phyloP scores from a whole-genome alignment of 2,329 filamentous ascomycete genomes.

The Chaetomiaceae sp. region DNA sequence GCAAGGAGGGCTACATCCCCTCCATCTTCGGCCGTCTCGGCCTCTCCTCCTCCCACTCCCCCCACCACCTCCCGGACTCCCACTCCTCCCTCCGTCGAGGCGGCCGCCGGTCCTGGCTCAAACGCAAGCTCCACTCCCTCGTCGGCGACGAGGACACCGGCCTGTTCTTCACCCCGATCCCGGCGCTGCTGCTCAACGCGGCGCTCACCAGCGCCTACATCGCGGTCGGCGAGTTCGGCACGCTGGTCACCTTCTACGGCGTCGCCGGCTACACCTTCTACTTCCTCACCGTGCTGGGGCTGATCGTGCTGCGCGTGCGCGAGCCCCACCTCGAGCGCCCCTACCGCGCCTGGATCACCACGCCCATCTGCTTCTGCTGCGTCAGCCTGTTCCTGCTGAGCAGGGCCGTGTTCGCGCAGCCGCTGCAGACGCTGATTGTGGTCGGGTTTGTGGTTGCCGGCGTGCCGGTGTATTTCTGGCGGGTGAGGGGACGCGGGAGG shows the following conservation, averaged over 20 bases:
- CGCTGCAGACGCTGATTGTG: slow-evolving; percentile 82
- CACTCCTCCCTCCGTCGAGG: no score
- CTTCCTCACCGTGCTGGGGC: slow-evolving; percentile 86
- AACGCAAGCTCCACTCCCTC: slow-evolving; percentile 52
- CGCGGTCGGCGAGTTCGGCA: slow-evolving; percentile 80
- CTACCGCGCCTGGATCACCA: slow-evolving; percentile 94
- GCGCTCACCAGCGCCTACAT: slow-evolving; percentile 70
- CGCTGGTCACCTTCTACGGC: slow-evolving; percentile 92
- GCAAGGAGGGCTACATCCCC: slow-evolving; percentile 91
- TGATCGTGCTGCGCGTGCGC: slow-evolving; percentile 81
- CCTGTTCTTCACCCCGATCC: slow-evolving; percentile 89
- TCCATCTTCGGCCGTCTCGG: slow-evolving; percentile 77
- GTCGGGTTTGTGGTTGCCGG: slow-evolving; percentile 78
- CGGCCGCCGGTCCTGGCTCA: slow-evolving; percentile 48
- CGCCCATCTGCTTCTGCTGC: slow-evolving; percentile 96
- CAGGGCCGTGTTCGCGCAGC: slow-evolving; percentile 83
- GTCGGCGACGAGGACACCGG: slow-evolving; percentile 72
- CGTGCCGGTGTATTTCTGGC: slow-evolving; percentile 83
- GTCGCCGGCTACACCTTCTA: slow-evolving; percentile 97
- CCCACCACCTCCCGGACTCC: slow-evolving; percentile 30
- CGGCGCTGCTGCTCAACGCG: slow-evolving; percentile 79
- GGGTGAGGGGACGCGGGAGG: slow-evolving; percentile 52
- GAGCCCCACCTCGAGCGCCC: slow-evolving; percentile 85
- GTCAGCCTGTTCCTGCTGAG: slow-evolving; percentile 89
- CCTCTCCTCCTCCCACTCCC: slow-evolving; percentile 23